These are phyloP conservation scores for Diaporthe batatas DNA, from an alignment of 2,329 filamentous ascomycete species.

Conservation along the genomic window DNA sequence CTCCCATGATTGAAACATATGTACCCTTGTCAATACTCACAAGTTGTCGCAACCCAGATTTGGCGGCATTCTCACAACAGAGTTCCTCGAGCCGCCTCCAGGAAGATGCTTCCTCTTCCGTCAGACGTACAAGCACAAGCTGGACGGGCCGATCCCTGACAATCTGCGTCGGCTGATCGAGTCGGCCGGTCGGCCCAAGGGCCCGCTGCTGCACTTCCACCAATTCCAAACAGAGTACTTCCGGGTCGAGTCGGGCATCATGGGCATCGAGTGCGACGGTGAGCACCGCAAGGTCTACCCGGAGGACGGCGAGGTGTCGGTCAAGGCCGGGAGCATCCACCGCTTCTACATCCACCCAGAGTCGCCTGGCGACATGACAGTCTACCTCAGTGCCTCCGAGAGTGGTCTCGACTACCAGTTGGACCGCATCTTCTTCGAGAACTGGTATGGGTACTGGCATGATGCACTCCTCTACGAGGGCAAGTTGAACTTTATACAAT, in stretches of 20 bases:
- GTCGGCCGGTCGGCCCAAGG: slow-evolving; percentile 44
- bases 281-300: slow-evolving; percentile 44
- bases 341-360: slow-evolving; percentile 46
- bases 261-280: slow-evolving; percentile 50
- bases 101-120: slow-evolving; percentile 48
- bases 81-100: slow-evolving; percentile 49
- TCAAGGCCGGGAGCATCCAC: slow-evolving; percentile 46
- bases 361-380: slow-evolving; percentile 43
- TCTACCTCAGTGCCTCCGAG: slow-evolving; percentile 47
- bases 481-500: slow-evolving; percentile 50
- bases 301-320: slow-evolving; percentile 49
- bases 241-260: slow-evolving; percentile 46
- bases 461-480: slow-evolving; percentile 48
- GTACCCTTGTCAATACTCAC: too few relatives aligned
- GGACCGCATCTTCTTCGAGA: slow-evolving; percentile 53
- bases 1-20: too few relatives aligned
- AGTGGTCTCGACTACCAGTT: slow-evolving; percentile 48
- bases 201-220: slow-evolving; percentile 51
- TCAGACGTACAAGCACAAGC: slow-evolving; percentile 45
- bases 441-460: slow-evolving; percentile 54
- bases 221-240: slow-evolving; percentile 51
- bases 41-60: slow-evolving; percentile 40
- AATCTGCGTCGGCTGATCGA: slow-evolving; percentile 44
- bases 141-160: slow-evolving; percentile 38
- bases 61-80: slow-evolving; percentile 45